Base-by-base conservation (phyloP, 768 basidiomycete genomes). In the Leccinum broughii region DNA sequence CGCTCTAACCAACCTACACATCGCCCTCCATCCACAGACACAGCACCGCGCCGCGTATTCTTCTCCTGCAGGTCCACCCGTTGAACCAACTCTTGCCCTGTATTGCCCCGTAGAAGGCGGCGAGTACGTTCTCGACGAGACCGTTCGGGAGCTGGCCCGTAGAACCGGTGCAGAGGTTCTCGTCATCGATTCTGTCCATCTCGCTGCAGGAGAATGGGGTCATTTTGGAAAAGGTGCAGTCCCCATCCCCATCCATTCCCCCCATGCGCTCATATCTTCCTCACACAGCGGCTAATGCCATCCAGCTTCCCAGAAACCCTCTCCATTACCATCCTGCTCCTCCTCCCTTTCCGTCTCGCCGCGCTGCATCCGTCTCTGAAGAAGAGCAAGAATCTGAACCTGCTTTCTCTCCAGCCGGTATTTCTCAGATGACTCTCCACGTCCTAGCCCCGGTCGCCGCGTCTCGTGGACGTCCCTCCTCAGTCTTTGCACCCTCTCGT, bases 201-300 rank as follows among this genome's bases (percentile, higher is more conserved):
- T 96, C 20, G 93, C 90, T 35, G 88, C 93, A 4, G 92, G 93
- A n/a, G 88, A 92, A 72, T 90, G 87, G 80, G 94, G 94, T 3
- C 79, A 82, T 20, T 93, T 93, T 71, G 93, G 94, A 28, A 83
- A 87, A 81, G 90, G 90, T 88, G 55, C 54, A 66, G 66, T 59
- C 64, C 22, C 44, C 10, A 3, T 13, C 44, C 6, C 37, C 34
- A 5, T 55, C 20, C 1, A 37, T 9, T 55, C n/a, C 13, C 28
- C 61, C 51, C 48, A 8, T 50, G 6, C 54, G 17, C 63, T 70
- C 56, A 70, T 52, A 3, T 37, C 3, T 49, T 6, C 51, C 6
- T n/a, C 53, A 46, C 39, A 15, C 57, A 93, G 92, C 90, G 35
- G 91, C 89, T 6, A 84, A 81, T 63, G 80, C 82, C 3, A 75